Percentiles rank a stretch among this genome's conserved stretches.
Evolutionary conservation across 495 filamentous ascomycete species (phyloP).

Genomic region (Aspergillus heteromorphus): DNA sequence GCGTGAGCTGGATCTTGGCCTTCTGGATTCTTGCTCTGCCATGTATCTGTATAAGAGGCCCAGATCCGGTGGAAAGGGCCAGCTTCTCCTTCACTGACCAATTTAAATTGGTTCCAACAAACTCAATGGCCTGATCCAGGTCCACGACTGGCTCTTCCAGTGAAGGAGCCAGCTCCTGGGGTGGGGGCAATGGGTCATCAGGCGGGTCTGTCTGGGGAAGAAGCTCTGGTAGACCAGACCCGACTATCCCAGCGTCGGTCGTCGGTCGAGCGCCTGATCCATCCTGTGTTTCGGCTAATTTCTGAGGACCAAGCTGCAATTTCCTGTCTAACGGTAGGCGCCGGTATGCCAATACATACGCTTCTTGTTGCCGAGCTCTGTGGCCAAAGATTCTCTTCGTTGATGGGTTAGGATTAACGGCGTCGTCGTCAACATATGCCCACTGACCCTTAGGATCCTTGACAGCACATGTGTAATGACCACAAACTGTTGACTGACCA

Average conservation of each 20-base stretch:
- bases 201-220: too few species aligned
- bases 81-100: conserved; percentile 6
- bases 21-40: conserved; percentile 4
- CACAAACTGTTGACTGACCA: conserved; percentile 4
- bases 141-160: neutral
- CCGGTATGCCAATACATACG: conserved; percentile 22
- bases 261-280: neutral
- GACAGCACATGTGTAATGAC: conserved; percentile 28
- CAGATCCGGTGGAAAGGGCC: neutral
- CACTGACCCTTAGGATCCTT: conserved; percentile 21
- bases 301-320: neutral
- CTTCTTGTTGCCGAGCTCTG: neutral
- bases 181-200: too few species aligned
- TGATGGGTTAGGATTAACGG: neutral
- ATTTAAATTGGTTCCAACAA: conserved; percentile 2
- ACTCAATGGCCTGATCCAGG: conserved; percentile 3
- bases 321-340: conserved; percentile 9
- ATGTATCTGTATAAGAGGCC: conserved; percentile 6
- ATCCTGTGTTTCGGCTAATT: neutral
- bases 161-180: neutral
- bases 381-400: neutral
- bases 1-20: conserved; percentile 6
- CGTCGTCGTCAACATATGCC: conserved; percentile 23
- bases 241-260: neutral
- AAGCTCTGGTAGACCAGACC: neutral